Conservation (phyloP, 345 rosid genomes). For the Sisymbrium irio region DNA sequence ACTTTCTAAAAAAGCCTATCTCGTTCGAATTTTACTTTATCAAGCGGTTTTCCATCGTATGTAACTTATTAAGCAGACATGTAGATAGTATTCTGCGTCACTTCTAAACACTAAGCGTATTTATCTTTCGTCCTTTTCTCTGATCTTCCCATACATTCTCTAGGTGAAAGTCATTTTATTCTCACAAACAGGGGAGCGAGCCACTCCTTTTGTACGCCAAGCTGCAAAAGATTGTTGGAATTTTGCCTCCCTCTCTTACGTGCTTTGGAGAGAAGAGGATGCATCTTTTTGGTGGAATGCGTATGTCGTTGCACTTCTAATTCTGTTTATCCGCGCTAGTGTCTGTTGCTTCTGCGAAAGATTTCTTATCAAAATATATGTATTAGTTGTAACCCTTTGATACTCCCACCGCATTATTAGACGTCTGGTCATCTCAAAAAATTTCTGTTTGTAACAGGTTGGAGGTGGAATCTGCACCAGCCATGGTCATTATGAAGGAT, state of each 20-base stretch:
- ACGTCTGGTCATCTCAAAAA: constrained; percentile 24
- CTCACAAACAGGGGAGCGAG: constrained; percentile 94
- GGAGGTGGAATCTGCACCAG: constrained; percentile 95
- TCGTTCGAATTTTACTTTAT: neutral
- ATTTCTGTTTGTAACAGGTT: constrained; percentile 53
- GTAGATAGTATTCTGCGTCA: constrained; percentile 12
- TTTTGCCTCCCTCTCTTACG: constrained; percentile 70
- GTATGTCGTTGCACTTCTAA: constrained; percentile 49
- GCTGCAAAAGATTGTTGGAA: constrained; percentile 72
- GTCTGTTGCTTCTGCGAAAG: neutral
- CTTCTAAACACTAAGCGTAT: neutral
- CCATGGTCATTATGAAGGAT: constrained; percentile 79
- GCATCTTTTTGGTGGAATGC: constrained; percentile 90
- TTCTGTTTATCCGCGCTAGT: constrained; percentile 2
- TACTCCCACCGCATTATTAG: constrained; percentile 3
- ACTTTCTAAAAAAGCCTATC: neutral
- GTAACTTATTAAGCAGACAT: neutral
- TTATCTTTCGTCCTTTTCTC: neutral
- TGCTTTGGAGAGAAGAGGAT: constrained; percentile 91
- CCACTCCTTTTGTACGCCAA: constrained; percentile 74
- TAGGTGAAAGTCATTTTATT: constrained; percentile 90
- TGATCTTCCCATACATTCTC: neutral
- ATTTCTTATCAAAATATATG: neutral
- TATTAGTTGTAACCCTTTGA: constrained; percentile 1
- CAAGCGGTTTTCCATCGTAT: constrained; percentile 3